A percentile compares a stretch with the other conserved stretches of the same genome.
Evolutionary conservation across 2,329 filamentous ascomycete species (phyloP).

Genomic region (Orbilia quercus): DNA sequence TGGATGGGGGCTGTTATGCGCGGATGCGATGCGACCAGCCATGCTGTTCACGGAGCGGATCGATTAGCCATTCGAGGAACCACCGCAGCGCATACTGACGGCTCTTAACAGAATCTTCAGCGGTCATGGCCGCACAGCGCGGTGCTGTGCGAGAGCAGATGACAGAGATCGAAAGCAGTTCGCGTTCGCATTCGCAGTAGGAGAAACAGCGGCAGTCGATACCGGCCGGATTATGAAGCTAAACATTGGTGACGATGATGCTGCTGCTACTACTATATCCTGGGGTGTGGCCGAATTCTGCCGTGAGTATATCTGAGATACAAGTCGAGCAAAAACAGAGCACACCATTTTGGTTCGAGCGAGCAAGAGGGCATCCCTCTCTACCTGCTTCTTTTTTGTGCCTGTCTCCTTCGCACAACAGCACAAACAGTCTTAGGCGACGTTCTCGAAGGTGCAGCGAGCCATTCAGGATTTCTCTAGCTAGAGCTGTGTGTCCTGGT

Average conservation of each 20-base stretch:
- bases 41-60: conserved; percentile 55
- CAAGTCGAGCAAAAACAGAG: too few relatives aligned
- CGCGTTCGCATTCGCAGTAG: conserved; percentile 9
- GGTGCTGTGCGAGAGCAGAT: conserved; percentile 26
- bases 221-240: conserved; percentile 8
- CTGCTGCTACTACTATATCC: neutral
- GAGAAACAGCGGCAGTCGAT: neutral
- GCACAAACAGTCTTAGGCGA: conserved; percentile 18
- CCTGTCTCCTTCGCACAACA: conserved; percentile 13
- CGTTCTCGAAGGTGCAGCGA: conserved; percentile 44
- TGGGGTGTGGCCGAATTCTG: neutral
- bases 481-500: conserved; percentile 22
- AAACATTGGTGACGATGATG: conserved; percentile 7
- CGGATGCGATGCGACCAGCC: conserved; percentile 45
- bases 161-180: conserved; percentile 41
- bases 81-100: conserved; percentile 53
- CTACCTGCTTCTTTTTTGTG: too few relatives aligned
- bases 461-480: conserved; percentile 3
- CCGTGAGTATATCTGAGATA: too few relatives aligned
- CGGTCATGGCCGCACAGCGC: conserved; percentile 14
- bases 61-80: conserved; percentile 51
- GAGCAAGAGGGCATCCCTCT: too few relatives aligned
- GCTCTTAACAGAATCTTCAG: conserved; percentile 22
- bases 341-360: too few relatives aligned
- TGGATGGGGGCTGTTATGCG: conserved; percentile 38